phyloP scores from a whole-genome alignment of 1,139 yeast species.

The Meyerozyma carpophila region DNA sequence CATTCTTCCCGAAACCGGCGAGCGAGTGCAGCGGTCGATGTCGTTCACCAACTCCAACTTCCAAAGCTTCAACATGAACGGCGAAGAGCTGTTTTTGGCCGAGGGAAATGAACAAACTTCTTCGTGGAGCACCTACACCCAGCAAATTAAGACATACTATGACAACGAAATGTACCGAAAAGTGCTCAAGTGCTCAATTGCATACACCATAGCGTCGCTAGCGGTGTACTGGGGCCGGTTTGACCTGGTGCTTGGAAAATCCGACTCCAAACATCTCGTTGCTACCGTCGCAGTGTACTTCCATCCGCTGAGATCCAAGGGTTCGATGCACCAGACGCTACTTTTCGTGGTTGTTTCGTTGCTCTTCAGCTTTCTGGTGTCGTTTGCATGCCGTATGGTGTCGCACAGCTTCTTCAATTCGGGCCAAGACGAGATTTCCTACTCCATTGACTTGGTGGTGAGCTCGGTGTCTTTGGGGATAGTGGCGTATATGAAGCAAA shows the following conservation, averaged over 20 bases:
- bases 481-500: conserved; percentile 66
- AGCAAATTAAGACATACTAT: conserved; percentile 5
- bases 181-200: conserved; percentile 62
- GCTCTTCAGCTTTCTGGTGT: conserved; percentile 50
- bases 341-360: conserved; percentile 56
- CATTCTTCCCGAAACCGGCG: conserved; percentile 36
- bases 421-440: conserved; percentile 50
- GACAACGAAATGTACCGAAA: conserved; percentile 17
- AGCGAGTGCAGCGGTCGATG: conserved; percentile 30
- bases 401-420: conserved; percentile 42
- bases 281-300: conserved; percentile 84
- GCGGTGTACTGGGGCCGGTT: conserved; percentile 67
- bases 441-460: conserved; percentile 50
- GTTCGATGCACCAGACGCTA: conserved; percentile 75
- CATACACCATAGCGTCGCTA: conserved; percentile 67
- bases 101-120: neutral
- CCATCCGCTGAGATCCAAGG: conserved; percentile 76
- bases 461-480: conserved; percentile 57
- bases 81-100: neutral
- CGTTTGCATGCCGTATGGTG: conserved; percentile 49
- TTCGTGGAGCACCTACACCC: neutral
- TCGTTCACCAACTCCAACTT: conserved; percentile 19
- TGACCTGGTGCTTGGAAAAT: conserved; percentile 51
- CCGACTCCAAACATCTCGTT: conserved; percentile 75
- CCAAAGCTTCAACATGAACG: conserved; percentile 11